These are phyloP conservation scores for Fusarium luffae DNA, from an alignment of 2,329 filamentous ascomycete genomes.

Conservation along the genomic window DNA sequence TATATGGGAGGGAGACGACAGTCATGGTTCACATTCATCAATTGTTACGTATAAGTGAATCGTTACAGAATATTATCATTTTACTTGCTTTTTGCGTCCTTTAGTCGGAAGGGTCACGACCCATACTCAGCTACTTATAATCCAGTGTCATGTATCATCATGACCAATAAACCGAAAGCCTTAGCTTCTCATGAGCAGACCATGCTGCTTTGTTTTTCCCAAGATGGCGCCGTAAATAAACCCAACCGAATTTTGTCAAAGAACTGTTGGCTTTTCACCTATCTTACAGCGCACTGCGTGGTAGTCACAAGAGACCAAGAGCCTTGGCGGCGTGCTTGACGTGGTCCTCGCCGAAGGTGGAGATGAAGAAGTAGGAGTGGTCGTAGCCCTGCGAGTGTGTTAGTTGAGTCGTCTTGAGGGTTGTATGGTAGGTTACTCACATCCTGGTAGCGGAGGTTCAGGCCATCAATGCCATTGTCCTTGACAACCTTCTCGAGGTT, in stretches of 20 bases:
- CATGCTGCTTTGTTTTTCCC: not conserved
- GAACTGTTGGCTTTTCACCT: slow-evolving; percentile 26
- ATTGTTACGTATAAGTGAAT: slow-evolving; percentile 26
- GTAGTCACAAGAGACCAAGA: slow-evolving; percentile 59
- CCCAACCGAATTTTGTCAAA: slow-evolving; percentile 17
- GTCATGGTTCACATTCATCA: slow-evolving; percentile 4
- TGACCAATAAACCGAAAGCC: slow-evolving; percentile 14
- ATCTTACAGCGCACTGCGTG: slow-evolving; percentile 38
- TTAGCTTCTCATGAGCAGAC: slow-evolving; percentile 3
- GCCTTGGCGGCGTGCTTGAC: slow-evolving; percentile 92
- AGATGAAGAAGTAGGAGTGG: slow-evolving; percentile 98
- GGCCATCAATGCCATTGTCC: slow-evolving; percentile 76
- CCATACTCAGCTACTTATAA: slow-evolving; percentile 1
- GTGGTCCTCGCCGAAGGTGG: slow-evolving; percentile 89
- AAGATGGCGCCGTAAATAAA: slow-evolving; percentile 23
- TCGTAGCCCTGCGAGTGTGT: slow-evolving; percentile 76
- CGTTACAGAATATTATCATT: slow-evolving; percentile 22
- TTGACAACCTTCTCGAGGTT: slow-evolving; percentile 86
- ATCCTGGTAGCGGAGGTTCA: slow-evolving; percentile 85
- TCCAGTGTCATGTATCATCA: slow-evolving; percentile 10
- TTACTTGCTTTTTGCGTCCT: slow-evolving; percentile 33
- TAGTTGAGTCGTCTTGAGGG: not conserved
- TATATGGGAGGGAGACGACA: slow-evolving; percentile 20
- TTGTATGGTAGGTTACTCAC: slow-evolving; percentile 52
- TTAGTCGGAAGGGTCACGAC: not conserved